Evolutionary conservation across 352 stramenopile genomes (phyloP), one percentile per base, ranked within the genome.

Genomic region (Globisporangium paddicum): DNA sequence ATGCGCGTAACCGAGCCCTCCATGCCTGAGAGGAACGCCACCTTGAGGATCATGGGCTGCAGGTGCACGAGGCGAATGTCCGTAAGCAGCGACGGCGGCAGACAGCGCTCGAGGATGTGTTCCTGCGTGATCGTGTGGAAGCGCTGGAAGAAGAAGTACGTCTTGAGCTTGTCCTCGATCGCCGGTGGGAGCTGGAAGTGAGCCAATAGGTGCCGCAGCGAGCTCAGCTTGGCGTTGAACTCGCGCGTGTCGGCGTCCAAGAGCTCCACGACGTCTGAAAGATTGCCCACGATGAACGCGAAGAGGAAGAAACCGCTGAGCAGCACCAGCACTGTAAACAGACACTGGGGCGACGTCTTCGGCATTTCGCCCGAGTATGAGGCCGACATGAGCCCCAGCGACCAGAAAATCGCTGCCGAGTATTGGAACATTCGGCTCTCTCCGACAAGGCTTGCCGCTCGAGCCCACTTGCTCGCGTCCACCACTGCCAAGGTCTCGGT

Each of bases 121-220:
- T 87, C 77, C 54, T 87, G 72, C 0, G 77, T 83, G 55, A 87
- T 87, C 0, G 75, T 76, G 60, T 89, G 73, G 35, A 79, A 81
- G 2, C 71, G 67, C 50, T 79, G 66, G 49, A 87, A 90, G 26
- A 90, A 86, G 35, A 79, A 86, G 41, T 80, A 88, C 0, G 71
- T 86, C 60, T 90, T 86, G 21, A 90, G 65, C 26, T 82, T 80
- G 51, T 73, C 64, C 38, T 85, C 57, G 8, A 89, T 72, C 7
- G 66, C 25, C 1, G 49, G 37, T 9, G 78, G 72, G 1, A 90
- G 51, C 13, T 67, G 58, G 45, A 89, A 90, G 55, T 89, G 80
- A 0, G 40, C 37, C 4, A 88, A 47, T 5, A 90, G 58, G n/a
- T 81, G 73, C 0, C 81, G 68, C 7, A 90, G 46, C 0, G 75